These are phyloP conservation scores for Onygenales sp. DNA, from an alignment of 2,329 filamentous ascomycete genomes.

Conservation along the genomic window DNA sequence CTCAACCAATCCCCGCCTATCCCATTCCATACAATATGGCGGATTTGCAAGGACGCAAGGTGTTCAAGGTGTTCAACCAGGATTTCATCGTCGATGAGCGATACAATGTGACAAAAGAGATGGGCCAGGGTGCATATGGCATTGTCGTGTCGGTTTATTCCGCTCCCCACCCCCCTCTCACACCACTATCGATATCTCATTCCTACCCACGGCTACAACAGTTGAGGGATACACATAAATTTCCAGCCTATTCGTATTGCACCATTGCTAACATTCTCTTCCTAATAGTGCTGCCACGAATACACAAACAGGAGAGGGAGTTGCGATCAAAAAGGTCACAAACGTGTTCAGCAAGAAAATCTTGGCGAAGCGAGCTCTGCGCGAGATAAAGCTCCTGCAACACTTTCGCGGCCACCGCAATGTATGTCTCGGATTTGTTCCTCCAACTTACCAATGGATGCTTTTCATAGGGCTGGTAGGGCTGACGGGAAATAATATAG, in stretches of 20 bases:
- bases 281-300: slow-evolving; percentile 74
- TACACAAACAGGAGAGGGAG: slow-evolving; percentile 79
- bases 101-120: slow-evolving; percentile 97
- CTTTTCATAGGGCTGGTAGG: not conserved
- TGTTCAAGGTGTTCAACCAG: slow-evolving; percentile 99
- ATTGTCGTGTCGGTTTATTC: slow-evolving; percentile 73
- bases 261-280: not conserved
- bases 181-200: not conserved
- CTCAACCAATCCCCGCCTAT: too few relatives aligned
- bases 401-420: slow-evolving; percentile 90
- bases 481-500: slow-evolving; percentile 43
- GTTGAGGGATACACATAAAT: too few relatives aligned
- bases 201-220: not conserved
- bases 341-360: slow-evolving; percentile 99
- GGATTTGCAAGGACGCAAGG: slow-evolving; percentile 65
- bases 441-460: slow-evolving; percentile 1
- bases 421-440: slow-evolving; percentile 42
- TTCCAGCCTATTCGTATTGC: not conserved
- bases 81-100: slow-evolving; percentile 98
- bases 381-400: slow-evolving; percentile 97
- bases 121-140: slow-evolving; percentile 95
- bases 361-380: slow-evolving; percentile 89
- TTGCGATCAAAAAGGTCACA: slow-evolving; percentile 99
- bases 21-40: slow-evolving; percentile 36
- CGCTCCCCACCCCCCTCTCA: not conserved